A percentile compares a stretch with the other conserved stretches of the same genome.
phyloP scores from a whole-genome alignment of 768 basidiomycete species.

The Phanerochaete sordida region DNA sequence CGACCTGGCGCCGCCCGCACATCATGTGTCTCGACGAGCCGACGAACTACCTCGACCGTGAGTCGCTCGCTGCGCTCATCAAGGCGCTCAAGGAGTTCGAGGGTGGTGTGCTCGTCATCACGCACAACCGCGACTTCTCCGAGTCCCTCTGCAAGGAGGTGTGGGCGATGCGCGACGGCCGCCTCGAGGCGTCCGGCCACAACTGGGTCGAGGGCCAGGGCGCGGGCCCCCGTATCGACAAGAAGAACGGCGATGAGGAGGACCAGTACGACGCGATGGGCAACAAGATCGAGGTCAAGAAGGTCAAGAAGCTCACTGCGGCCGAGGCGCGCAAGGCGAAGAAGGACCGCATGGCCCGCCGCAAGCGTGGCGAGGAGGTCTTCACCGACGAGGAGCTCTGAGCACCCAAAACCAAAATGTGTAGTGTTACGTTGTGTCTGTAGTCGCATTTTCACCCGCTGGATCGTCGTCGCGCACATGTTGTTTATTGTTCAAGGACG shows the following conservation, averaged over 20 bases:
- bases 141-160: slow-evolving; percentile 98
- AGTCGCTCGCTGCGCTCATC: slow-evolving; percentile 98
- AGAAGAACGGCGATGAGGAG: slow-evolving; percentile 88
- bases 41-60: slow-evolving; percentile 99
- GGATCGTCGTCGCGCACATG: neutral
- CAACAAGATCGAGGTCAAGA: slow-evolving; percentile 88
- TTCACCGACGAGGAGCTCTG: slow-evolving; percentile 57
- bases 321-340: slow-evolving; percentile 86
- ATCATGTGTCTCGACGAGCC: slow-evolving; percentile 97
- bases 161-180: slow-evolving; percentile 99
- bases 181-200: slow-evolving; percentile 94
- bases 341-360: slow-evolving; percentile 94
- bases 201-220: slow-evolving; percentile 99
- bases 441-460: neutral
- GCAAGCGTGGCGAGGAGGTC: slow-evolving; percentile 80
- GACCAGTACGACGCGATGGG: slow-evolving; percentile 96
- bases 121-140: slow-evolving; percentile 98
- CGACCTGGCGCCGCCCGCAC: slow-evolving; percentile 99
- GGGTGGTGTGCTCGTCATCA: slow-evolving; percentile 97
- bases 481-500: neutral
- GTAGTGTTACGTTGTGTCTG: neutral
- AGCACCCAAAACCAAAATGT: slow-evolving; percentile 5
- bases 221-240: slow-evolving; percentile 91
- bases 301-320: slow-evolving; percentile 83
- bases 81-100: slow-evolving; percentile 97